Evolutionary conservation across 2,329 filamentous ascomycete species (phyloP).

Genomic region (Penicillium expansum): DNA sequence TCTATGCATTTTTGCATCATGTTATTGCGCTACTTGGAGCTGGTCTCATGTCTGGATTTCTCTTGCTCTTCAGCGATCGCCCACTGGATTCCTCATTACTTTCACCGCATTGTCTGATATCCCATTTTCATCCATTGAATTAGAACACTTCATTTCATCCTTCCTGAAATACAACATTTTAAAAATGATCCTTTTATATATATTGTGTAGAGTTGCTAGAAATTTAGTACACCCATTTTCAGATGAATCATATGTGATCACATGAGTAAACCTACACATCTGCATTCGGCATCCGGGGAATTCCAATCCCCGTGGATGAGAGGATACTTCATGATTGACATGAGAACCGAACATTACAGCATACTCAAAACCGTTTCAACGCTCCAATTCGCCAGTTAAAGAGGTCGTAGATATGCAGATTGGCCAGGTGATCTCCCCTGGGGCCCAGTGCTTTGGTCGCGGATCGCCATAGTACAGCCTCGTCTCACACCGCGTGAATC

Average conservation of each 20-base stretch:
- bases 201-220: not conserved
- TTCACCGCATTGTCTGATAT: not conserved
- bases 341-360: not conserved
- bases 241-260: not conserved
- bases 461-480: not conserved
- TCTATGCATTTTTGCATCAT: not conserved
- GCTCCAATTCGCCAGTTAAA: not conserved
- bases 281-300: not conserved
- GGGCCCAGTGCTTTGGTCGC: not conserved
- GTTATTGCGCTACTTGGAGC: not conserved
- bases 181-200: not conserved
- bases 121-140: not conserved
- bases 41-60: not conserved
- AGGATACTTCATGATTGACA: not conserved
- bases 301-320: not conserved
- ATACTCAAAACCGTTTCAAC: no score
- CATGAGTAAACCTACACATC: not conserved
- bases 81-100: not conserved
- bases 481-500: not conserved
- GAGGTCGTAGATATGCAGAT: not conserved
- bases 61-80: not conserved
- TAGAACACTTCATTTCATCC: not conserved
- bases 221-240: not conserved
- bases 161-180: not conserved
- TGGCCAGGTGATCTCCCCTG: not conserved